Evolutionary conservation across 768 basidiomycete genomes (phyloP), one percentile per base, ranked within the genome.

Genomic region (Kwoniella sp.): DNA sequence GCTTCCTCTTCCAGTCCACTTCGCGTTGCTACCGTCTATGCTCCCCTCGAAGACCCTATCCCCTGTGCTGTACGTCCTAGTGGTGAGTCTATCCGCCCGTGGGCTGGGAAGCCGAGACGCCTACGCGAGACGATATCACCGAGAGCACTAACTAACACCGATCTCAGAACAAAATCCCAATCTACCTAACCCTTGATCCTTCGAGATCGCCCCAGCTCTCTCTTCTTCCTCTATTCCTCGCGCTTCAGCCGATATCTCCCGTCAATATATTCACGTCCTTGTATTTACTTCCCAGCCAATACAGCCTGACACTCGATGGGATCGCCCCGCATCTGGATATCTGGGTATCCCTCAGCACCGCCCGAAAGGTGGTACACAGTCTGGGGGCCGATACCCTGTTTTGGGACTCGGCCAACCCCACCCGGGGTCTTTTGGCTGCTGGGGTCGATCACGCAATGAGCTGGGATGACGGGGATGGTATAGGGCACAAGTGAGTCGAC

Each of bases 401-500:
- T 47, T 53, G 48, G 43, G 41, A 46, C 8, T 38, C 44, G n/a
- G 20, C 9, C 7, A 45, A 54, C 22, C 17, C 32, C 4, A 34
- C 38, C 2, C 55, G 41, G 32, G 63, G 64, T 4, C 40, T 66
- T 20, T 23, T 66, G 15, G 45, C 57, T 5, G 27, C 49, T 4
- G 20, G 17, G 8, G 52, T 56, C 7, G 46, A 47, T 14, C 20
- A 55, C 5, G 44, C 48, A 19, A 36, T 60, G 11, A 66, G 64
- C 44, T 66, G 64, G 64, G 64, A 66, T 34, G 64, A 66, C 22
- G 52, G 47, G 15, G 46, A 49, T 4, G 22, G 27, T 14, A 43
- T 62, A 0, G 59, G 55, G 12, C 64, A 66, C 20, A 66, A 66
- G 64, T 66, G 38, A 46, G 63, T 36, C 12, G 3, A n/a, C 26